phyloP scores from a whole-genome alignment of 2,329 filamentous ascomycete species.

The Dactylellina leptospora region DNA sequence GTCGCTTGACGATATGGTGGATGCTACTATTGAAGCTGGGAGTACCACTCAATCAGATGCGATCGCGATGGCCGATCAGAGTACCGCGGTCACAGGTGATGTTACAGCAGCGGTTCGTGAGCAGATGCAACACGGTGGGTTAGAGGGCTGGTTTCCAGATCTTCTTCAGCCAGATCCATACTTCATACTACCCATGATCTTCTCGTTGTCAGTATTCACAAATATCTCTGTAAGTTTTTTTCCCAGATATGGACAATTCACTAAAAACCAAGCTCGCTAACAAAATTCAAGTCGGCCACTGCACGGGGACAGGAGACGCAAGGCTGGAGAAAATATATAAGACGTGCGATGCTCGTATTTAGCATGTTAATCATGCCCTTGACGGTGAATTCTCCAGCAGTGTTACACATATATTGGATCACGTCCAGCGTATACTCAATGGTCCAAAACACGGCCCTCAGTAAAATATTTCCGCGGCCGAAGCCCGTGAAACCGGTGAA shows the following conservation, averaged over 20 bases:
- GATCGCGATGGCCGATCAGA: too few relatives aligned
- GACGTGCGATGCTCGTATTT: slow-evolving; percentile 17
- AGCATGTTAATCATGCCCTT: slow-evolving; percentile 28
- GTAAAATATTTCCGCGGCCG: slow-evolving; percentile 1
- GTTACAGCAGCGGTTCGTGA: slow-evolving; percentile 4
- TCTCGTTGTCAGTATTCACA: slow-evolving; percentile 54
- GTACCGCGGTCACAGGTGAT: not conserved
- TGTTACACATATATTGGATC: slow-evolving; percentile 43
- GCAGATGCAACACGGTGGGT: slow-evolving; percentile 35
- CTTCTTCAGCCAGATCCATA: slow-evolving; percentile 54
- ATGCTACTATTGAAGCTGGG: slow-evolving; percentile 11
- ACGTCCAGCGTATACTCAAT: slow-evolving; percentile 38
- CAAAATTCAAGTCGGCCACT: not conserved
- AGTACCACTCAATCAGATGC: not conserved
- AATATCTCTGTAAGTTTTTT: slow-evolving; percentile 46
- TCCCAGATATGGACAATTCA: not conserved
- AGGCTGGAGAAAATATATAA: slow-evolving; percentile 36
- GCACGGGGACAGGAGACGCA: not conserved
- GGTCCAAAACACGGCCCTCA: slow-evolving; percentile 31
- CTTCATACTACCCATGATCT: slow-evolving; percentile 54
- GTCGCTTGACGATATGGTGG: not conserved
- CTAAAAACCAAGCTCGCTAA: not conserved
- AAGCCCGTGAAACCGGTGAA: slow-evolving; percentile 18
- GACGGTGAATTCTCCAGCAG: slow-evolving; percentile 28
- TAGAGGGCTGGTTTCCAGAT: slow-evolving; percentile 54